A percentile compares a stretch with the other conserved stretches of the same genome.
These are phyloP conservation scores for Fraxinus angustifolia DNA, from an alignment of 305 asterid genomes.

Conservation along the genomic window DNA sequence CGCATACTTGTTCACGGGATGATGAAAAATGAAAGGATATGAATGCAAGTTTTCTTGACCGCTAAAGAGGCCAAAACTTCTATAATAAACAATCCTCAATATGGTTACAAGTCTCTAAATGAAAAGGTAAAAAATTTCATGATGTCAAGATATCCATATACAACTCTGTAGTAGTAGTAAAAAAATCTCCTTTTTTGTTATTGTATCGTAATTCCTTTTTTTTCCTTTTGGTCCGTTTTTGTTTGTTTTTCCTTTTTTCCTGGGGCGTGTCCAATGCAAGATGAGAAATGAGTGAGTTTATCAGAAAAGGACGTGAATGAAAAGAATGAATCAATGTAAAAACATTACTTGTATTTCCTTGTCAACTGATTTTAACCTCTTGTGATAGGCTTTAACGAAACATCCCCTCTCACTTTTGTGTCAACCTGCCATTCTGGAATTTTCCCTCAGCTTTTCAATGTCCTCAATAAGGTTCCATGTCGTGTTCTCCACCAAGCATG, in stretches of 20 bases:
- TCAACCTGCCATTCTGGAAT: constrained; percentile 93
- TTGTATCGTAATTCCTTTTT: neutral
- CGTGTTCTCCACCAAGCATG: constrained; percentile 84
- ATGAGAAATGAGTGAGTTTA: neutral
- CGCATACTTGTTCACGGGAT: neutral
- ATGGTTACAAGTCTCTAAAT: neutral
- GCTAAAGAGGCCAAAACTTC: neutral
- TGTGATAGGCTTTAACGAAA: constrained; percentile 82
- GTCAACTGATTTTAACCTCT: constrained; percentile 79
- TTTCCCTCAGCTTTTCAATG: constrained; percentile 79
- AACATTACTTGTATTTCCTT: constrained; percentile 67
- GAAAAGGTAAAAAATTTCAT: neutral
- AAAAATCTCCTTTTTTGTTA: neutral
- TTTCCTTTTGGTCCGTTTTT: no score
- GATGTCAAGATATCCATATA: neutral
- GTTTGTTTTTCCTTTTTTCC: neutral
- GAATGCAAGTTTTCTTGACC: neutral
- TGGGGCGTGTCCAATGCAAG: neutral
- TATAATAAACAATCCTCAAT: neutral
- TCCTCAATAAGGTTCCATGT: constrained; percentile 88
- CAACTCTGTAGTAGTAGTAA: neutral
- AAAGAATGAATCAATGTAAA: constrained; percentile 20
- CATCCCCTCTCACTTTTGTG: constrained; percentile 73
- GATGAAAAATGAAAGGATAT: neutral
- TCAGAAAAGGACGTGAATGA: constrained; percentile 5